Evolutionary conservation across 2,329 filamentous ascomycete genomes (phyloP).

Genomic region (Claviceps capensis): DNA sequence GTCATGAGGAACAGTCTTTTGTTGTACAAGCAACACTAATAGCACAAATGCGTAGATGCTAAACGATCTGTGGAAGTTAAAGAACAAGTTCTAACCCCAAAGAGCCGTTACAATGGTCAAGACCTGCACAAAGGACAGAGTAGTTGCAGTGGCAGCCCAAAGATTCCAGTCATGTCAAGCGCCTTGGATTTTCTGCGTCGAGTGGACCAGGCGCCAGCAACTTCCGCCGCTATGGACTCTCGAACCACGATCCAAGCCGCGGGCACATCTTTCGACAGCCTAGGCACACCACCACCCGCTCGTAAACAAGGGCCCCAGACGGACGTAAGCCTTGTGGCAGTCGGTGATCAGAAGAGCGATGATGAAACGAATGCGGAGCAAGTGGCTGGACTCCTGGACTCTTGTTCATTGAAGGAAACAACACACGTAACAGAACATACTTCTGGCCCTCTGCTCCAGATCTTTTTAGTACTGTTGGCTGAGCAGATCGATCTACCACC

Average conservation of each 20-base stretch:
- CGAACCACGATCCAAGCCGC: neutral
- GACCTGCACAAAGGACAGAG: slow-evolving; percentile 1
- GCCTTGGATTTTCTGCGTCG: slow-evolving; percentile 4
- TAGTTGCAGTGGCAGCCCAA: neutral
- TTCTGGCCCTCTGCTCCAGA: slow-evolving; percentile 2
- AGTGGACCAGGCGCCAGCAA: neutral
- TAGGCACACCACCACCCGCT: neutral
- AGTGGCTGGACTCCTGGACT: slow-evolving; percentile 2
- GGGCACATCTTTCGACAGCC: neutral
- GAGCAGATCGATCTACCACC: neutral
- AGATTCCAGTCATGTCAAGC: neutral
- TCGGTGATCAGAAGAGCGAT: neutral
- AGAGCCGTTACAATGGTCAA: neutral
- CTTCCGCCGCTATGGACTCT: neutral
- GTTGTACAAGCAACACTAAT: neutral
- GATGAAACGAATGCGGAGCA: slow-evolving; percentile 1
- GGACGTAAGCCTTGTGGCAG: neutral
- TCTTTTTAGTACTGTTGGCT: slow-evolving; percentile 2
- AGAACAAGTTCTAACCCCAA: neutral
- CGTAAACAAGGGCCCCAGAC: neutral
- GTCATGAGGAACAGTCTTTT: neutral
- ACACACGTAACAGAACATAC: neutral
- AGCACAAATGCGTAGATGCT: neutral
- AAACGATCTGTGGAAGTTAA: neutral
- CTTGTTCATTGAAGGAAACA: slow-evolving; percentile 4